These are phyloP conservation scores for Podospora appendiculata DNA, from an alignment of 495 filamentous ascomycete species.

Conservation along the genomic window DNA sequence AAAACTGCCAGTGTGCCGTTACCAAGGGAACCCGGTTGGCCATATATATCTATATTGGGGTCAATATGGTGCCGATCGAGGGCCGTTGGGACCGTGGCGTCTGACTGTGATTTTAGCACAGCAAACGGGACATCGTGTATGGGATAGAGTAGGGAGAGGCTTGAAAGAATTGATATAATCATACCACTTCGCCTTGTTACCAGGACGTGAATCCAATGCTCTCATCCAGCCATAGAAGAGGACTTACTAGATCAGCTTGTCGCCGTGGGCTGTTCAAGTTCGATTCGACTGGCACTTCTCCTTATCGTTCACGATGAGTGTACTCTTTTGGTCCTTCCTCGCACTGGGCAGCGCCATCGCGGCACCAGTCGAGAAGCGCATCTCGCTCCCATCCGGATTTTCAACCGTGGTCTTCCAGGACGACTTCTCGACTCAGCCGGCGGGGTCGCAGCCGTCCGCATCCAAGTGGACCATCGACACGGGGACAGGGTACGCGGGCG, in stretches of 20 bases:
- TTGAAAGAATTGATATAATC: neutral
- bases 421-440: slow-evolving; percentile 6
- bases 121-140: neutral
- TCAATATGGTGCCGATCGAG: neutral
- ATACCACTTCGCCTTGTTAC: neutral
- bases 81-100: neutral
- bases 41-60: neutral
- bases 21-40: neutral
- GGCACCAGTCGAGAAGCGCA: neutral
- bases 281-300: neutral
- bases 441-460: slow-evolving; percentile 5
- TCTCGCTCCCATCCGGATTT: slow-evolving; percentile 3
- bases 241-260: neutral
- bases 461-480: slow-evolving; percentile 16
- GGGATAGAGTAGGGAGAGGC: neutral
- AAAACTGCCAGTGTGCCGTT: neutral
- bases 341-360: neutral
- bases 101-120: neutral
- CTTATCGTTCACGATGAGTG: neutral
- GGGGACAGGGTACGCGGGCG: slow-evolving; percentile 24
- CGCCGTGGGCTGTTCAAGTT: no score
- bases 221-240: neutral
- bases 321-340: neutral
- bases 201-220: neutral
- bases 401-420: slow-evolving; percentile 7